phyloP scores from a whole-genome alignment of 202 grass and related monocot species.

The Saccharum hybrid region DNA sequence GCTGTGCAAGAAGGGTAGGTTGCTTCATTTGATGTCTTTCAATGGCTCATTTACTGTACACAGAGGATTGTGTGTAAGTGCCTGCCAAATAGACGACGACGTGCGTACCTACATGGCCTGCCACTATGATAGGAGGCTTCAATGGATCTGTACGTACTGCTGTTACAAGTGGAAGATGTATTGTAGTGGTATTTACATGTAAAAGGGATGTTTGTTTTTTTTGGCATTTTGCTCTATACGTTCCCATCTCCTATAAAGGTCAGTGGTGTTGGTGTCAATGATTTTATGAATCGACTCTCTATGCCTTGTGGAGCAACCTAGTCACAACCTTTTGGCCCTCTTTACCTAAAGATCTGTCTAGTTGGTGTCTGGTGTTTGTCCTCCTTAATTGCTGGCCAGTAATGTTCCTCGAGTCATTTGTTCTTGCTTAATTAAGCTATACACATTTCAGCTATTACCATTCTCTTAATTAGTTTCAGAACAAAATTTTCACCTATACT shows the following conservation, averaged over 20 bases:
- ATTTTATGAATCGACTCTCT: constrained; percentile 59
- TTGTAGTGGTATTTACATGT: neutral
- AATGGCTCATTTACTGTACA: constrained; percentile 53
- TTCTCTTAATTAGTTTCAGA: constrained; percentile 12
- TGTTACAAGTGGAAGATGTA: constrained; percentile 22
- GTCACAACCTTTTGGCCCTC: constrained; percentile 36
- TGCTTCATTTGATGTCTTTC: constrained; percentile 74
- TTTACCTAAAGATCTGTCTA: constrained; percentile 45
- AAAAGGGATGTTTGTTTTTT: too few species aligned
- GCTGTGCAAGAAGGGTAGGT: constrained; percentile 50
- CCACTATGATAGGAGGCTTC: constrained; percentile 37
- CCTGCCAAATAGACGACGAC: constrained; percentile 31
- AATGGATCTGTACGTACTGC: constrained; percentile 2
- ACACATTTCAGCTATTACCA: constrained; percentile 2
- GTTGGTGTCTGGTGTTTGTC: constrained; percentile 26
- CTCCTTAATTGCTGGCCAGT: constrained; percentile 30
- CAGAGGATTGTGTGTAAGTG: constrained; percentile 36
- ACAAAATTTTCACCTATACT: neutral
- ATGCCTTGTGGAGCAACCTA: constrained; percentile 51
- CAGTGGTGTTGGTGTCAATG: constrained; percentile 52
- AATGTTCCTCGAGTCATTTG: neutral
- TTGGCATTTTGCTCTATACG: constrained; percentile 6
- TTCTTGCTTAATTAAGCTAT: constrained; percentile 42
- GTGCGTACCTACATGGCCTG: constrained; percentile 31
- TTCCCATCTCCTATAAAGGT: constrained; percentile 33